These are phyloP conservation scores for Rhizopus stolonifer DNA, from an alignment of 371 early-diverging fungal genomes.

Conservation along the genomic window DNA sequence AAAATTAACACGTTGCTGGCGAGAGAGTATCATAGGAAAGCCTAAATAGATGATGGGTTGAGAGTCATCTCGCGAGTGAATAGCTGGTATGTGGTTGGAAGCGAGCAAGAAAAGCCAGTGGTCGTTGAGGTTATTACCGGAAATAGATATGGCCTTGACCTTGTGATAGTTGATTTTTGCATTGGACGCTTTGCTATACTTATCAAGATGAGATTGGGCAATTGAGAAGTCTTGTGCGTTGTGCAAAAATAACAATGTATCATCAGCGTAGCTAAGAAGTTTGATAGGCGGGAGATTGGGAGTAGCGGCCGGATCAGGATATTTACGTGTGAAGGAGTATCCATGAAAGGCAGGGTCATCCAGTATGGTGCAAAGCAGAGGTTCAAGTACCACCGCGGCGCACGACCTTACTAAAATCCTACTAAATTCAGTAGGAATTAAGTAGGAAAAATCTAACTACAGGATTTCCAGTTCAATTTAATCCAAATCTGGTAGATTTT, in stretches of 20 bases:
- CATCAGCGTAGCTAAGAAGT: conserved; percentile 10
- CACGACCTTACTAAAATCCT: too few species aligned
- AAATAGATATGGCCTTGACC: neutral
- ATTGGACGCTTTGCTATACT: neutral
- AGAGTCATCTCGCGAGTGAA: neutral
- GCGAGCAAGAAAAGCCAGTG: neutral
- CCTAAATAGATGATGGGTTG: conserved; percentile 1
- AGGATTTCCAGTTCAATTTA: too few species aligned
- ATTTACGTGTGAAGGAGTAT: too few species aligned
- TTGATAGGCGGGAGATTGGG: conserved; percentile 2
- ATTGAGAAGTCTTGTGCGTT: neutral
- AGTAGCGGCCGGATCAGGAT: too few species aligned
- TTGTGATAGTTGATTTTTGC: conserved; percentile 1
- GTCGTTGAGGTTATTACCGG: neutral
- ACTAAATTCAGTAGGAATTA: too few species aligned
- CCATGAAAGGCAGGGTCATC: too few species aligned
- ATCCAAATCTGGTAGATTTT: too few species aligned
- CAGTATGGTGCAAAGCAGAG: too few species aligned
- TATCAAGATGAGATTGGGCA: neutral
- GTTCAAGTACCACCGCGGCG: too few species aligned
- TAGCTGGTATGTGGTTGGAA: too few species aligned
- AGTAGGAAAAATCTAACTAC: too few species aligned
- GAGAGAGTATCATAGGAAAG: neutral
- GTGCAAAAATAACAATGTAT: conserved; percentile 3
- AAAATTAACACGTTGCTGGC: neutral